phyloP scores from a whole-genome alignment of 1,139 yeast species.

The Nadsonia commutata region DNA sequence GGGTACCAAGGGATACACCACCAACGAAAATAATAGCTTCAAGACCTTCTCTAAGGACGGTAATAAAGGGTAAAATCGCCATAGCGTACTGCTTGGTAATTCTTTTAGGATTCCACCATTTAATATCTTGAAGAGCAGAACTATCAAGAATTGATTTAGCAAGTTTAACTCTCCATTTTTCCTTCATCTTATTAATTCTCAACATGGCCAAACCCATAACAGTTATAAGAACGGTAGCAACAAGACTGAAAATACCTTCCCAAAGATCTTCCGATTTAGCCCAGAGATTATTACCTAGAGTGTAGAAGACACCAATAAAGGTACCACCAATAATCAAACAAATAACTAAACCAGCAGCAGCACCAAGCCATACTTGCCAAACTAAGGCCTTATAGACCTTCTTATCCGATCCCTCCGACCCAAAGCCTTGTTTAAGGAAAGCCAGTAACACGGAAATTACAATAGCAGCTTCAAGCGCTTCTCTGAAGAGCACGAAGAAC shows the following conservation, averaged over 20 bases:
- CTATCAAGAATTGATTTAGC: conserved; percentile 34
- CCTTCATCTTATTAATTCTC: conserved; percentile 73
- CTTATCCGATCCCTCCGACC: conserved; percentile 35
- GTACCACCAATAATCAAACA: conserved; percentile 65
- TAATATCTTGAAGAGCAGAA: conserved; percentile 13
- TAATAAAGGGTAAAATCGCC: conserved; percentile 66
- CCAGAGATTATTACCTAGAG: conserved; percentile 69
- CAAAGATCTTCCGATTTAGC: conserved; percentile 72
- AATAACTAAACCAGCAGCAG: conserved; percentile 51
- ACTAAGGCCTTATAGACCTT: conserved; percentile 40
- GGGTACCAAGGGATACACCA: conserved; percentile 47
- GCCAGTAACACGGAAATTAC: conserved; percentile 83
- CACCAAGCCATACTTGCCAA: conserved; percentile 78
- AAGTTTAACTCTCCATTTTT: conserved; percentile 70
- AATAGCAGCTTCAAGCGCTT: conserved; percentile 77
- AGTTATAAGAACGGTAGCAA: conserved; percentile 70
- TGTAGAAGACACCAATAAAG: conserved; percentile 61
- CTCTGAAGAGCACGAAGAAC: conserved; percentile 82
- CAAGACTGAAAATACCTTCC: conserved; percentile 79
- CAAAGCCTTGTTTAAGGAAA: conserved; percentile 75
- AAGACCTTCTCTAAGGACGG: conserved; percentile 78
- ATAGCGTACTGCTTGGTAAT: conserved; percentile 50
- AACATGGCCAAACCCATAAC: conserved; percentile 81
- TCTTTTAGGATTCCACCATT: conserved; percentile 12
- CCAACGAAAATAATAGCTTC: conserved; percentile 89